Percentiles rank a stretch among this genome's conserved stretches.
phyloP scores from a whole-genome alignment of 164 flowering plant species.

The Nelumbo lutea region DNA sequence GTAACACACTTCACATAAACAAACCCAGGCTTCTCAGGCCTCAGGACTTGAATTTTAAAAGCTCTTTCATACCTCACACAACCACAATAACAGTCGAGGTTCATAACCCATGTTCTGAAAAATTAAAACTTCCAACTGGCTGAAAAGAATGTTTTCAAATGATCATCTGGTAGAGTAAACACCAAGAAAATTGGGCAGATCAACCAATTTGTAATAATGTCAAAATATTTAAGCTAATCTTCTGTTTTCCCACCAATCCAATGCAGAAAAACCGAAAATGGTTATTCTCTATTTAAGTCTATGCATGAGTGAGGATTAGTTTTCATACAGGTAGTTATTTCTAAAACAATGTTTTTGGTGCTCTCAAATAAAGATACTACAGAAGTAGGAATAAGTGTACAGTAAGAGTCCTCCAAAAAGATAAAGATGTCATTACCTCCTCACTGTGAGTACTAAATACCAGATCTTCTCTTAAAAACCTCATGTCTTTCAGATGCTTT shows the following conservation, averaged over 20 bases:
- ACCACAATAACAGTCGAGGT: too few species aligned
- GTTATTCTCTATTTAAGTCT: background rate
- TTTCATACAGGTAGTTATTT: background rate
- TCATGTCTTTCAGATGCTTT: slow-evolving; percentile 70
- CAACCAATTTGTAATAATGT: too few species aligned
- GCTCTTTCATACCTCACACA: too few species aligned
- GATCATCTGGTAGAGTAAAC: too few species aligned
- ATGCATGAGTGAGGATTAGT: background rate
- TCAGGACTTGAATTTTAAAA: too few species aligned
- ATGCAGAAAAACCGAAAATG: background rate
- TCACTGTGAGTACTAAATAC: slow-evolving; percentile 84
- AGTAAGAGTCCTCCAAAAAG: slow-evolving; percentile 1
- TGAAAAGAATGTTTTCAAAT: background rate
- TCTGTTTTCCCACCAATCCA: background rate
- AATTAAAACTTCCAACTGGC: too few species aligned
- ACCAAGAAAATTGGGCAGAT: too few species aligned
- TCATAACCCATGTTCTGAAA: too few species aligned
- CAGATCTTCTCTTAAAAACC: slow-evolving; percentile 82
- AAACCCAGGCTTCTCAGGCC: too few species aligned
- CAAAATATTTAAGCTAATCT: background rate
- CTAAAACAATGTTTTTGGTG: background rate
- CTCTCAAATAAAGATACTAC: background rate
- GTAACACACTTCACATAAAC: too few species aligned
- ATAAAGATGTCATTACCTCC: slow-evolving; percentile 45
- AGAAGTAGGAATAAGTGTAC: background rate